These are phyloP conservation scores for Malassezia furfur DNA, from an alignment of 1,284 basidiomycete species.

Conservation along the genomic window DNA sequence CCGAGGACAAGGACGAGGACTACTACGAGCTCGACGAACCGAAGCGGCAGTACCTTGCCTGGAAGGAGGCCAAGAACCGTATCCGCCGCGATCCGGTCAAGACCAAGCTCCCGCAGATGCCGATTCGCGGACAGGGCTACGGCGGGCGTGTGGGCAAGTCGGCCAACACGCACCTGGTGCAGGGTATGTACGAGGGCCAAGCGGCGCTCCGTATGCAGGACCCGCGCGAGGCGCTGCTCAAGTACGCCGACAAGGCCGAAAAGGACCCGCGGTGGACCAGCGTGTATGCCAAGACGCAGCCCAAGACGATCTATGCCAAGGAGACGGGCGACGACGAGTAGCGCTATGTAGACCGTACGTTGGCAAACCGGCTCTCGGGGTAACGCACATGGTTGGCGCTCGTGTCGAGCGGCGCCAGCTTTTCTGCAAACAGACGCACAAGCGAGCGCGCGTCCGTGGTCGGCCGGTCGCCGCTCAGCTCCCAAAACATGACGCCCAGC, in stretches of 20 bases:
- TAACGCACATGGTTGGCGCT: slow-evolving; percentile 61
- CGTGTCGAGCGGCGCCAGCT: slow-evolving; percentile 49
- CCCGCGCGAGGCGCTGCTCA: slow-evolving; percentile 91
- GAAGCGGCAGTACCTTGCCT: slow-evolving; percentile 31
- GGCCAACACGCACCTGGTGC: slow-evolving; percentile 87
- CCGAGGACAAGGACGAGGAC: slow-evolving; percentile 15
- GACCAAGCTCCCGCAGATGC: slow-evolving; percentile 56
- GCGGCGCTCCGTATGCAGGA: slow-evolving; percentile 50
- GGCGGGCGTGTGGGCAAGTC: slow-evolving; percentile 89
- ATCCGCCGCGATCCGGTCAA: slow-evolving; percentile 62
- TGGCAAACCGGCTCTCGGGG: slow-evolving; percentile 51
- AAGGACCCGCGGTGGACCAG: slow-evolving; percentile 69
- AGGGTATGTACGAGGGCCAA: slow-evolving; percentile 61
- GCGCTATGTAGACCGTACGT: slow-evolving; percentile 30
- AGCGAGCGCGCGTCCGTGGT: slow-evolving; percentile 22
- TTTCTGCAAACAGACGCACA: slow-evolving; percentile 19
- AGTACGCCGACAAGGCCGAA: slow-evolving; percentile 70
- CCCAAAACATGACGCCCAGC: slow-evolving; percentile 65
- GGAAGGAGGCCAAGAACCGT: slow-evolving; percentile 60
- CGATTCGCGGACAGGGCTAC: slow-evolving; percentile 77
- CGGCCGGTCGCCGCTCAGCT: slow-evolving; percentile 46
- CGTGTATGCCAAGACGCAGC: slow-evolving; percentile 55
- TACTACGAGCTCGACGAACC: slow-evolving; percentile 56
- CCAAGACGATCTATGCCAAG: slow-evolving; percentile 25
- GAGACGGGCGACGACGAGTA: slow-evolving; percentile 1